Conservation (phyloP, 345 rosid species). For the Anastatica hierochuntica region DNA sequence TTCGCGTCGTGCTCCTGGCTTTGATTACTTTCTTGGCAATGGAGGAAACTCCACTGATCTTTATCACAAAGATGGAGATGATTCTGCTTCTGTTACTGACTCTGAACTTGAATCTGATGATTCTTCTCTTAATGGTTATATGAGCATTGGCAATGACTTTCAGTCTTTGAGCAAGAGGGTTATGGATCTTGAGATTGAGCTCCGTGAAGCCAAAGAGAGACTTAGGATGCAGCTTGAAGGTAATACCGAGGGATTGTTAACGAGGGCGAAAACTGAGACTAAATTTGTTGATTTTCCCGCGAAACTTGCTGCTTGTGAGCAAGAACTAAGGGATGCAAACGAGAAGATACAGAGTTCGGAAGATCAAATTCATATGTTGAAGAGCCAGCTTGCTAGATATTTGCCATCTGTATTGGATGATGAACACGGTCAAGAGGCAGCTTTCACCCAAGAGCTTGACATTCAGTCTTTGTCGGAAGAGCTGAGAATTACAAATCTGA, state of each 20-base stretch:
- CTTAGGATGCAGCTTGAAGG: conserved; percentile 41
- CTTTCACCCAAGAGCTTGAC: conserved; percentile 27
- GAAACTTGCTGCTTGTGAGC: conserved; percentile 42
- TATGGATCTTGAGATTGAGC: conserved; percentile 51
- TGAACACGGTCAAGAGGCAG: conserved; percentile 25
- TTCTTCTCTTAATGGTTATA: conserved; percentile 48
- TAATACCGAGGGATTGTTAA: conserved; percentile 26
- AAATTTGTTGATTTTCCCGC: conserved; percentile 30
- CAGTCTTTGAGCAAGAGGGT: conserved; percentile 38
- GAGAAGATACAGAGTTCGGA: conserved; percentile 39
- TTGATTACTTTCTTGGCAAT: conserved; percentile 54
- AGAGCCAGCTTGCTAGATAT: conserved; percentile 41
- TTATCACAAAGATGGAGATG: conserved; percentile 56
- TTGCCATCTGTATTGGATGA: conserved; percentile 20
- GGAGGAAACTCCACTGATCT: conserved; percentile 43
- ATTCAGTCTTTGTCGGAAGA: conserved; percentile 38
- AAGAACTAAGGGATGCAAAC: conserved; percentile 44
- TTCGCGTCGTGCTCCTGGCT: conserved; percentile 57
- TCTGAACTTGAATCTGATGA: conserved; percentile 64
- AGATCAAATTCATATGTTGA: conserved; percentile 44
- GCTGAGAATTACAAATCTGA: conserved; percentile 42
- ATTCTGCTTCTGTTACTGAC: conserved; percentile 52
- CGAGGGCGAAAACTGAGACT: conserved; percentile 25
- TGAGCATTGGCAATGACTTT: conserved; percentile 36
- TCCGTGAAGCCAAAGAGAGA: conserved; percentile 47